Percentiles rank a stretch among this genome's conserved stretches.
Evolutionary conservation across 805 yeast genomes (phyloP).

Genomic region (Naumovozyma castellii): DNA sequence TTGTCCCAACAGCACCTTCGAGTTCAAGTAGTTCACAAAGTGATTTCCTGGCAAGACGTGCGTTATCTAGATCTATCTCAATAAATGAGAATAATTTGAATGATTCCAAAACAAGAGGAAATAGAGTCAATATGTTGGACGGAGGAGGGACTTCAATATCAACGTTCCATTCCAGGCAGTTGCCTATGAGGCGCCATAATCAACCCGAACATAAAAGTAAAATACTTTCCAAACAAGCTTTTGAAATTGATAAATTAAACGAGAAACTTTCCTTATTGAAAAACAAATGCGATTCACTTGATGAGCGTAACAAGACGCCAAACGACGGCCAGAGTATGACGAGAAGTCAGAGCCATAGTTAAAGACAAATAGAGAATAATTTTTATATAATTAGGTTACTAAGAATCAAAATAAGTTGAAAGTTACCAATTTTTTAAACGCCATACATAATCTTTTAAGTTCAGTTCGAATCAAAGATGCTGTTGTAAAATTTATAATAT

Average conservation of each 20-base stretch:
- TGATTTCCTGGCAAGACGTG: slow-evolving; percentile 10
- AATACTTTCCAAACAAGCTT: slow-evolving; percentile 2
- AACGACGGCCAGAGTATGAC: slow-evolving; percentile 4
- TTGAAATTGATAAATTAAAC: slow-evolving; percentile 26
- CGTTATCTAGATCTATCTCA: not conserved
- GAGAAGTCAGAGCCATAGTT: slow-evolving; percentile 15
- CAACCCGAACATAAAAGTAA: not conserved
- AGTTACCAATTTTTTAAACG: too few species aligned
- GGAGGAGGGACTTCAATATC: slow-evolving; percentile 13
- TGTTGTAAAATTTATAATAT: too few species aligned
- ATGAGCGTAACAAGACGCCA: slow-evolving; percentile 1
- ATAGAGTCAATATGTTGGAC: slow-evolving; percentile 1
- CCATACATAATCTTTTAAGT: too few species aligned
- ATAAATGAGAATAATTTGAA: not conserved
- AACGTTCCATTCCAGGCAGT: slow-evolving; percentile 8
- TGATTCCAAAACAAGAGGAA: not conserved
- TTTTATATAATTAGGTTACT: too few species aligned
- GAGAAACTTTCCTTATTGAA: slow-evolving; percentile 25
- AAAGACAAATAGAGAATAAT: not conserved
- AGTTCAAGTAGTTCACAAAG: slow-evolving; percentile 13
- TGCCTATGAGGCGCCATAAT: not conserved
- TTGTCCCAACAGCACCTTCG: slow-evolving; percentile 67
- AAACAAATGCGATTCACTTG: not conserved
- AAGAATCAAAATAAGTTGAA: too few species aligned
- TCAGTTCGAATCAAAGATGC: too few species aligned